These are phyloP conservation scores for Capsicum baccatum DNA, from an alignment of 257 asterid species.

Conservation along the genomic window DNA sequence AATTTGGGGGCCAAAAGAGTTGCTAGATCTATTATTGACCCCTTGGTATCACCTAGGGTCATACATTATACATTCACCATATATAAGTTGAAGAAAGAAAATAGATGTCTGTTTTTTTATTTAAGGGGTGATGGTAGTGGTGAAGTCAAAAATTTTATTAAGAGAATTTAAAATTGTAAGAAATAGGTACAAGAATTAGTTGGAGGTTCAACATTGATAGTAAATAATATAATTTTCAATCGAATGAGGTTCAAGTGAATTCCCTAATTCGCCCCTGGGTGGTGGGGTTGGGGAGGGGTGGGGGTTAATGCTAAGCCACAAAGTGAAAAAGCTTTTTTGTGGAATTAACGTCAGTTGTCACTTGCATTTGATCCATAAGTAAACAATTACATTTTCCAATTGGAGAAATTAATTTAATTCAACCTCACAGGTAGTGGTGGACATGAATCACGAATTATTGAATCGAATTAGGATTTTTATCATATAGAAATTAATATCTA, in stretches of 20 bases:
- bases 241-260: too few relatives aligned
- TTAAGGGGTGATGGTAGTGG: too few relatives aligned
- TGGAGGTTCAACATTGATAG: too few relatives aligned
- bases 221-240: too few relatives aligned
- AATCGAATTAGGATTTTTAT: background rate
- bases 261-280: too few relatives aligned
- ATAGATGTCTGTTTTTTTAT: too few relatives aligned
- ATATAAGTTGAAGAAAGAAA: background rate
- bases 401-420: background rate
- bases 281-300: too few relatives aligned
- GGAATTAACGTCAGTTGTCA: background rate
- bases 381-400: background rate
- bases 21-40: background rate
- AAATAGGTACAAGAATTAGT: too few relatives aligned
- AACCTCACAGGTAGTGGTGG: background rate
- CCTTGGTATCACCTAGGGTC: slow-evolving; percentile 20
- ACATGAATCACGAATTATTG: background rate
- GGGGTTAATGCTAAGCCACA: background rate
- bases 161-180: too few relatives aligned
- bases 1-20: background rate
- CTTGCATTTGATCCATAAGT: slow-evolving; percentile 5
- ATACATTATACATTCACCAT: background rate
- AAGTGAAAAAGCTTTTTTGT: slow-evolving; percentile 7
- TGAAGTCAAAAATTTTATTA: too few relatives aligned
- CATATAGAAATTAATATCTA: background rate